Evolutionary conservation across 345 rosid genomes (phyloP).

Genomic region (Linum usitatissimum): DNA sequence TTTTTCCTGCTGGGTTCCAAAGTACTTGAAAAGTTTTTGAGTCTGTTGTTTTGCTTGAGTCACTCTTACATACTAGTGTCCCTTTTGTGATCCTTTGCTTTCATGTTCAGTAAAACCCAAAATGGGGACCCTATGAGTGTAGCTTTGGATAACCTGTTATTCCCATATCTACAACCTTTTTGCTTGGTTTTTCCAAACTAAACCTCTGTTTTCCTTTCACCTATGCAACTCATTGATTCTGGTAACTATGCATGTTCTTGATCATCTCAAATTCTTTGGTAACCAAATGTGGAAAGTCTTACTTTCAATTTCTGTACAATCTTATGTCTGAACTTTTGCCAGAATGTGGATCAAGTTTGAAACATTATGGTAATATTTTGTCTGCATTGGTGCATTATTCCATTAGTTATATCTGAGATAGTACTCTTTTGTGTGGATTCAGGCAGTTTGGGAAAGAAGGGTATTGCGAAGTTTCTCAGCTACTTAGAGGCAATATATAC

Average conservation of each 20-base stretch:
- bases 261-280: background rate
- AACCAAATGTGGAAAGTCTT: background rate
- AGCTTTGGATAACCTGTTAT: slow-evolving; percentile 21
- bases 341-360: background rate
- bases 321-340: too few relatives aligned
- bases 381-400: slow-evolving; percentile 14
- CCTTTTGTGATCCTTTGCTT: slow-evolving; percentile 47
- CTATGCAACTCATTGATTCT: too few relatives aligned
- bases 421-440: slow-evolving; percentile 2
- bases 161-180: slow-evolving; percentile 11
- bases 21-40: background rate
- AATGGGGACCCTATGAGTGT: slow-evolving; percentile 17
- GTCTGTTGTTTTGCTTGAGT: background rate
- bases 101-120: slow-evolving; percentile 42
- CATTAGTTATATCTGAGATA: slow-evolving; percentile 16
- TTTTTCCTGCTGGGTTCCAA: background rate
- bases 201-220: too few relatives aligned
- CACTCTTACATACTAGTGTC: slow-evolving; percentile 2
- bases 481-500: background rate
- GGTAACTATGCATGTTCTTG: background rate
- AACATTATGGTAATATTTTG: background rate
- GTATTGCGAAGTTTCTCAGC: background rate
- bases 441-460: background rate
- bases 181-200: slow-evolving; percentile 7
- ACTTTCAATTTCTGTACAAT: background rate